Evolutionary conservation across 106 monocot species (phyloP).

Genomic region (Posidonia australis): DNA sequence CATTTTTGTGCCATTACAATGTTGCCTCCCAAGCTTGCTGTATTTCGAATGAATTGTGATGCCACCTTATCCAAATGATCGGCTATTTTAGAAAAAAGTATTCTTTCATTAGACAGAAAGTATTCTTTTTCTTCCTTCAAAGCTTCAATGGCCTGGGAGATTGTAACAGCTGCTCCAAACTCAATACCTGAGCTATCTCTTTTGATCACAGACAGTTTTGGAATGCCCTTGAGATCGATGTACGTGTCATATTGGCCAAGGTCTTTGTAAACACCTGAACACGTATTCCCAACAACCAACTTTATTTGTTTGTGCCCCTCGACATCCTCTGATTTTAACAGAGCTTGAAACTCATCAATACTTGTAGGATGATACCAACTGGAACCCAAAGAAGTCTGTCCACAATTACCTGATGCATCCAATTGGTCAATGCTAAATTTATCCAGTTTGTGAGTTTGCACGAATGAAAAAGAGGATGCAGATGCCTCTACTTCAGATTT

Average conservation of each 20-base stretch:
- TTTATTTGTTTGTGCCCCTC: conserved; percentile 17
- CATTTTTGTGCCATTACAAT: conserved; percentile 65
- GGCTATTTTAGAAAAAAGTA: conserved; percentile 51
- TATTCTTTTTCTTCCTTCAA: conserved; percentile 27
- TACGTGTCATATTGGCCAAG: conserved; percentile 35
- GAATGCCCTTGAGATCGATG: conserved; percentile 53
- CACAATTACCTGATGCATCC: too few species aligned
- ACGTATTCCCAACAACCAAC: conserved; percentile 62
- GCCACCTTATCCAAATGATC: conserved; percentile 73
- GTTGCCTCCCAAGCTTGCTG: conserved; percentile 79
- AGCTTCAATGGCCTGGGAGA: conserved; percentile 49
- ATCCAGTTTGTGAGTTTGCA: conserved; percentile 24
- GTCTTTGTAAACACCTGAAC: conserved; percentile 61
- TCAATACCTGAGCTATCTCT: conserved; percentile 27
- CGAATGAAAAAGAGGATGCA: conserved; percentile 4
- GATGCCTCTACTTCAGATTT: conserved; percentile 36
- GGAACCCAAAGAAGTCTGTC: too few species aligned
- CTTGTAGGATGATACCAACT: conserved; percentile 39
- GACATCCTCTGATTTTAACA: conserved; percentile 12
- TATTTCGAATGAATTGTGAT: conserved; percentile 62
- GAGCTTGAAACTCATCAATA: conserved; percentile 26
- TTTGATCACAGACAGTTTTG: conserved; percentile 40
- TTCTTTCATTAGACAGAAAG: conserved; percentile 2
- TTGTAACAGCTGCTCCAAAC: conserved; percentile 63
- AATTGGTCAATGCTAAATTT: too few species aligned